A percentile compares a stretch with the other conserved stretches of the same genome.
phyloP scores from a whole-genome alignment of 2,329 filamentous ascomycete genomes.

The Claviceps spartinae region DNA sequence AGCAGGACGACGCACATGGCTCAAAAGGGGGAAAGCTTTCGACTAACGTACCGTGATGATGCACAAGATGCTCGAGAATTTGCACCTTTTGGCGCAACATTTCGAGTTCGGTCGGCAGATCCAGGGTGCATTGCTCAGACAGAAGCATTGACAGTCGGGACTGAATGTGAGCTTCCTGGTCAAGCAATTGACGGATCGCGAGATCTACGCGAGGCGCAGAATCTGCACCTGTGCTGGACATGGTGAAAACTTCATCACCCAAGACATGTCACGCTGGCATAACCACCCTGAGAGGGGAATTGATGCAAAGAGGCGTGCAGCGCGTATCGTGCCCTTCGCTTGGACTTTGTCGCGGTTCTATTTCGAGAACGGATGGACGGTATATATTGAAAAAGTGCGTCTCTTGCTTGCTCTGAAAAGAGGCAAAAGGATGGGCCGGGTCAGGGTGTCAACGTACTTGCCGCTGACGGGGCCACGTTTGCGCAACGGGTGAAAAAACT shows the following conservation, averaged over 20 bases:
- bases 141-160: conserved; percentile 35
- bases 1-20: neutral
- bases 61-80: conserved; percentile 33
- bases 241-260: conserved; percentile 5
- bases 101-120: conserved; percentile 35
- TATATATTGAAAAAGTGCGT: neutral
- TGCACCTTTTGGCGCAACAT: conserved; percentile 43
- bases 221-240: conserved; percentile 6
- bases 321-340: neutral
- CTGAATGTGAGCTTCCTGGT: conserved; percentile 40
- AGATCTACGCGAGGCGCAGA: conserved; percentile 14
- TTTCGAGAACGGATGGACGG: neutral
- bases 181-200: conserved; percentile 26
- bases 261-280: conserved; percentile 3
- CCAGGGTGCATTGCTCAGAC: conserved; percentile 32
- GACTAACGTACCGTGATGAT: conserved; percentile 31
- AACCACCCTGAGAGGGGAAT: neutral
- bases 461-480: neutral
- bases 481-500: neutral
- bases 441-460: neutral
- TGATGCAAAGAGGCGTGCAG: neutral
- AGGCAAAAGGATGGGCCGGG: neutral
- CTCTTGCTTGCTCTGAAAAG: neutral
- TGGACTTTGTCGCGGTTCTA: neutral
- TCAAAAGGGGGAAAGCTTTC: neutral